Conservation (phyloP, 176 grass and related monocot genomes). For the Musa beccarii region DNA sequence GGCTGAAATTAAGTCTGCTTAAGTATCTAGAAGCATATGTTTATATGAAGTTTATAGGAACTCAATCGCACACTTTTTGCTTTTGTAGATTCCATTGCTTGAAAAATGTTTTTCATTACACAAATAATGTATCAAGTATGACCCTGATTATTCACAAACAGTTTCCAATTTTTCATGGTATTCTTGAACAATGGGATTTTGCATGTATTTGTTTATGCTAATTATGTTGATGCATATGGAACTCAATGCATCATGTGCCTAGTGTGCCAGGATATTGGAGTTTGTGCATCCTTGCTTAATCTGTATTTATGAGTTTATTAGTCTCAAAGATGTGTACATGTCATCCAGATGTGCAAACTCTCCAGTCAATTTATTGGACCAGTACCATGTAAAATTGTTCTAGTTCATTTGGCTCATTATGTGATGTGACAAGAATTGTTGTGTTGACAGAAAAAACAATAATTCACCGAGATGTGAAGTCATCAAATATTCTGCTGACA, state of each 20-base stretch:
- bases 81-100: too few species aligned
- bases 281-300: neutral
- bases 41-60: too few species aligned
- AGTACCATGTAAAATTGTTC: neutral
- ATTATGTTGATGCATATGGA: neutral
- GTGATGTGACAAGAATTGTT: neutral
- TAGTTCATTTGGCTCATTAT: too few species aligned
- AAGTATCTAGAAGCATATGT: too few species aligned
- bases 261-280: neutral
- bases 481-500: conserved; percentile 93
- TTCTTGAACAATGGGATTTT: neutral
- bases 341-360: neutral
- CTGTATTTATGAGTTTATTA: neutral
- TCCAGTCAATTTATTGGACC: neutral
- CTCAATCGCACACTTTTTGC: too few species aligned
- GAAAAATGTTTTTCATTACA: too few species aligned
- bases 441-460: conserved; percentile 85
- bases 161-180: neutral
- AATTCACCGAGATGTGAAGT: conserved; percentile 99
- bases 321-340: neutral
- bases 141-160: neutral
- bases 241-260: neutral
- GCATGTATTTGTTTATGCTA: neutral
- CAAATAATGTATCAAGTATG: neutral
- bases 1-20: too few species aligned